These are phyloP conservation scores for Candida broadrunensis DNA, from an alignment of 805 yeast species.

Conservation along the genomic window DNA sequence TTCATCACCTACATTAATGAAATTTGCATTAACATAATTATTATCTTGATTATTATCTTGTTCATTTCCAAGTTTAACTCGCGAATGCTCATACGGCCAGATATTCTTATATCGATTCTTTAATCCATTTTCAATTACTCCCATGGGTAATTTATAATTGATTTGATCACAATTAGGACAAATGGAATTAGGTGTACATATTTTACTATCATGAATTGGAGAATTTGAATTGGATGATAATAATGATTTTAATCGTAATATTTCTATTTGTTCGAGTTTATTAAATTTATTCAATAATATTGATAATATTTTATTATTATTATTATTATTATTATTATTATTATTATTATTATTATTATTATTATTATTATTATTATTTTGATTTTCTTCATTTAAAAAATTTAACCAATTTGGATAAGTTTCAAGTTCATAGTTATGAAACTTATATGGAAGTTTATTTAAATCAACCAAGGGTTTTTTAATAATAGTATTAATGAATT, in stretches of 20 bases:
- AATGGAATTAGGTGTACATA: background rate
- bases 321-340: no score
- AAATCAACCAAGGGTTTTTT: constrained; percentile 16
- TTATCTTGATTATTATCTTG: constrained; percentile 6
- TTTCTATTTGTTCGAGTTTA: constrained; percentile 38
- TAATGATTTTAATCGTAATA: constrained; percentile 20
- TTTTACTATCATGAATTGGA: background rate
- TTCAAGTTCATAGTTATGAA: constrained; percentile 3
- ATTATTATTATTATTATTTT: no score
- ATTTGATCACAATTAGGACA: constrained; percentile 43
- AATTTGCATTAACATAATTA: constrained; percentile 46
- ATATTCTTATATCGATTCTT: constrained; percentile 45
- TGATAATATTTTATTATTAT: constrained; percentile 19
- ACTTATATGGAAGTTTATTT: constrained; percentile 6
- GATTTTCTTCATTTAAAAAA: constrained; percentile 15
- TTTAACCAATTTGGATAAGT: constrained; percentile 33
- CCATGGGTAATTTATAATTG: constrained; percentile 37
- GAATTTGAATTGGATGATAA: constrained; percentile 15
- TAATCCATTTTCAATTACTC: constrained; percentile 39
- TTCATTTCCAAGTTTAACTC: constrained; percentile 27
- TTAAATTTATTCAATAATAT: constrained; percentile 28
- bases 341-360: no score
- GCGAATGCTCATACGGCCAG: constrained; percentile 50
- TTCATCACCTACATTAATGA: constrained; percentile 27
- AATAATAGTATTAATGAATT: constrained; percentile 34